Evolutionary conservation across 768 basidiomycete genomes (phyloP), one percentile per base, ranked within the genome.

Genomic region (Hygrocybe punicea): DNA sequence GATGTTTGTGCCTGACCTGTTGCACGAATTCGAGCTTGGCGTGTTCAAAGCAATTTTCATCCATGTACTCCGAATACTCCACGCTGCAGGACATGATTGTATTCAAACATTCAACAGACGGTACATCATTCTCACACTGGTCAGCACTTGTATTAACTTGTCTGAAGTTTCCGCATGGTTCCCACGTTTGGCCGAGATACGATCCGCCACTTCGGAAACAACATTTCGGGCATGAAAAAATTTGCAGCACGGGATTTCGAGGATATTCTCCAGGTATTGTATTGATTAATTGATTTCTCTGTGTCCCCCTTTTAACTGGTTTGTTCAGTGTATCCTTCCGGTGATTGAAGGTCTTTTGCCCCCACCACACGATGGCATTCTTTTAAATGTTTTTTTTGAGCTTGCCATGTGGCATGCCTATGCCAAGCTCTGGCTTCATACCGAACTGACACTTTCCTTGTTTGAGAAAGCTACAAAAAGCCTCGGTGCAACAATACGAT

Each of bases 341-440:
- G 67, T 63, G 0, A 68, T 76, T 11, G 70, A 77, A 16, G 75
- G 68, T n/a, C 62, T 79, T 1, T 58, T 79, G 0, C 67, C 64
- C 0, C 52, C 60, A 0, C 56, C 55, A 0, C 66, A 75, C 24
- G 65, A 76, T 23, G 29, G 8, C 29, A 29, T 29, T 29, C 29
- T 78, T 4, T 58, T 68, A 19, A 65, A 72, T 23, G 54, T 78
- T 0, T 60, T 79, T 1, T 79, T 70, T 58, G 46, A 53, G 8
- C 51, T 71, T 2, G 69, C 65, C 0, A 60, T 65, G 10, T 76
- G 74, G 76, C 78, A 78, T 60, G 68, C 67, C 1, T 62, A 72
- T 8, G 75, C 73, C 1, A 79, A 79, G 55, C 64, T 78, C 1
- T n/a, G n/a, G 5, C 40, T 76, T 49, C 78, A 78, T 51, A 74